Percentiles rank a stretch among this genome's conserved stretches.
Evolutionary conservation across 2,329 filamentous ascomycete species (phyloP).

Genomic region (Stromatinia cepivora): DNA sequence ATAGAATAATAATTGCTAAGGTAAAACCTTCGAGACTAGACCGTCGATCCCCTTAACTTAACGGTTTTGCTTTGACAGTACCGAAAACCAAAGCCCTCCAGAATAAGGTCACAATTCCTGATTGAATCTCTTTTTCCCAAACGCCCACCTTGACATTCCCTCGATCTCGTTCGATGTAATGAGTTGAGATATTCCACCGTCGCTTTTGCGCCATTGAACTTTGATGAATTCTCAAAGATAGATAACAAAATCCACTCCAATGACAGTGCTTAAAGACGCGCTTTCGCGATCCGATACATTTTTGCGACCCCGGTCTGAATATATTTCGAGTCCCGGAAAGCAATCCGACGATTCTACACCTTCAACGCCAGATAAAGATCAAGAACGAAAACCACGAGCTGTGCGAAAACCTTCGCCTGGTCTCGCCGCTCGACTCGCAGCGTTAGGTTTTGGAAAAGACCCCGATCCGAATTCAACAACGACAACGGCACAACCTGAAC

Average conservation of each 20-base stretch:
- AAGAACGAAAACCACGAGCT: conserved; percentile 33
- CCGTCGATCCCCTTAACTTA: conserved; percentile 15
- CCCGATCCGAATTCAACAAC: conserved; percentile 28
- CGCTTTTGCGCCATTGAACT: conserved; percentile 22
- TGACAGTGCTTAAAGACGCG: conserved; percentile 31
- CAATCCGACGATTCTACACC: conserved; percentile 25
- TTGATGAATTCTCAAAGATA: conserved; percentile 17
- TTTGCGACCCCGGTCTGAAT: conserved; percentile 28
- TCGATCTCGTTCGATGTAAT: conserved; percentile 18
- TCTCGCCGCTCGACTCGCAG: conserved; percentile 64
- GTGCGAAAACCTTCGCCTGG: conserved; percentile 63
- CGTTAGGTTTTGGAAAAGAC: conserved; percentile 57
- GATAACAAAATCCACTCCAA: conserved; percentile 25
- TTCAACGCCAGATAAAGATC: conserved; percentile 29
- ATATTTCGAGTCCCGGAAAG: conserved; percentile 17
- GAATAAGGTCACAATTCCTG: not conserved
- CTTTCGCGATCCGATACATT: conserved; percentile 30
- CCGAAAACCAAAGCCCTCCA: not conserved
- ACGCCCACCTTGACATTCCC: conserved; percentile 4
- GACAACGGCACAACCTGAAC: conserved; percentile 40
- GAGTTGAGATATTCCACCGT: conserved; percentile 3
- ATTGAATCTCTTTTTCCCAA: not conserved
- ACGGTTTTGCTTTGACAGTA: conserved; percentile 12
- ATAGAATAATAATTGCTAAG: not conserved
- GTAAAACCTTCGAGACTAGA: conserved; percentile 1